Base-by-base conservation (phyloP, 179 eudicot species). In the Beta corolliflora region DNA sequence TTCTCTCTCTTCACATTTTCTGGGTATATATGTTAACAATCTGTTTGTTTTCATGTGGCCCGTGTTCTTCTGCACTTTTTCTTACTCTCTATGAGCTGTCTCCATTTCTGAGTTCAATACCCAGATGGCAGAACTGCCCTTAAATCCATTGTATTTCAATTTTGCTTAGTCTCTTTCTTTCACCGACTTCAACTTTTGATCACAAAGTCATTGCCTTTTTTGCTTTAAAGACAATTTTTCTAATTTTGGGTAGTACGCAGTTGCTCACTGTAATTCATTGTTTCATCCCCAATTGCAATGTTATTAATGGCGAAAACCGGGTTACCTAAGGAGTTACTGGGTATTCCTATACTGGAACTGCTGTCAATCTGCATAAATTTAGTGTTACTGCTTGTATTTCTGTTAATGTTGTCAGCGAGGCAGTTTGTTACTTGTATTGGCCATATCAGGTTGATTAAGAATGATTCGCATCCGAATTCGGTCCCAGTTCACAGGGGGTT, bases 331-430 rank as follows among this genome's bases (percentile, higher is more conserved):
- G 75, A 77, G 55, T 86, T 90, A 81, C 82, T 79, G 65, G 89
- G 84, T 66, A 80, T 94, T 74, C 87, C 93, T 54, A 71, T 76
- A 53, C 89, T 95, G 84, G 98, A 95, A 77, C 82, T 91, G 64
- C 81, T 89, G 58, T 90, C 94, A 76, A 80, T 87, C 71, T 92
- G 94, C 91, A 83, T 92, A 74, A 93, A 93, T 86, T 85, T 91
- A 87, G 90, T 93, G 69, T 82, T 93, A 81, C 76, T 93, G 64
- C 86, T 93, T 52, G 88, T 90, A n/a, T 90, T 89, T 29, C 79
- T 95, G 60, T 92, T 90, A 25, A 77, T 93, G 50, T 85, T 95
- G n/a, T 92, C 94, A 2, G 94, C 89, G 0, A 87, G 89, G 70
- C 94, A 88, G 71, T 83, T 95, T 36, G 73, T 77, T 0, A 73